Base-by-base conservation (phyloP, 495 filamentous ascomycete species). In the Staphylotrichum tortipilum region DNA sequence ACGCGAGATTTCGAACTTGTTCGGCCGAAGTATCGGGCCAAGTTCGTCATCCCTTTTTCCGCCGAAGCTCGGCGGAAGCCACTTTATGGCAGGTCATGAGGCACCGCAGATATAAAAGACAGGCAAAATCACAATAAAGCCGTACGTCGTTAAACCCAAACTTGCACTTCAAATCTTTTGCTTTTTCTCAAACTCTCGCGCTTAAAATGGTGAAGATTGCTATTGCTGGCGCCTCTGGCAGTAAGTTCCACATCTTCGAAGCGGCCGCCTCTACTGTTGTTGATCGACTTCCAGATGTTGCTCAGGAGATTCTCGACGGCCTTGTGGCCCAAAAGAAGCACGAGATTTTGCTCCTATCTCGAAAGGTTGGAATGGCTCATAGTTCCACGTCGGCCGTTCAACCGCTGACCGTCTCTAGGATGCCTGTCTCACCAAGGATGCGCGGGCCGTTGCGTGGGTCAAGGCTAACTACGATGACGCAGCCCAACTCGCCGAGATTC, bases 141-240 rank as follows among this genome's bases (percentile, higher is more conserved):
- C n/a, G n/a, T n/a, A n/a, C n/a, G n/a, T n/a, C n/a, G n/a, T n/a
- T n/a, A n/a, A n/a, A n/a, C n/a, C n/a, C n/a, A n/a, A n/a, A n/a
- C n/a, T n/a, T n/a, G n/a, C n/a, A n/a, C n/a, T n/a, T n/a, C n/a
- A n/a, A n/a, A n/a, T n/a, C n/a, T n/a, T n/a, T n/a, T n/a, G n/a
- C n/a, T n/a, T n/a, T n/a, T n/a, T n/a, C n/a, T n/a, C n/a, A n/a
- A n/a, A n/a, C n/a, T n/a, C n/a, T n/a, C n/a, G n/a, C n/a, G n/a
- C n/a, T n/a, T n/a, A 59, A 53, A 12, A 81, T 80, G 78, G 77
- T 78, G 48, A 78, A 75, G 23, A 69, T 82, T 41, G 75, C 70
- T 4, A 47, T 80, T 15, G 77, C 76, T 11, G 45, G 45, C 14
- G 79, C 77, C 34, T 68, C 74, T 17, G 70, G 77, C 8, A 52